These are phyloP conservation scores for Glutinoglossum americanum DNA, from an alignment of 495 filamentous ascomycete genomes.

Conservation along the genomic window DNA sequence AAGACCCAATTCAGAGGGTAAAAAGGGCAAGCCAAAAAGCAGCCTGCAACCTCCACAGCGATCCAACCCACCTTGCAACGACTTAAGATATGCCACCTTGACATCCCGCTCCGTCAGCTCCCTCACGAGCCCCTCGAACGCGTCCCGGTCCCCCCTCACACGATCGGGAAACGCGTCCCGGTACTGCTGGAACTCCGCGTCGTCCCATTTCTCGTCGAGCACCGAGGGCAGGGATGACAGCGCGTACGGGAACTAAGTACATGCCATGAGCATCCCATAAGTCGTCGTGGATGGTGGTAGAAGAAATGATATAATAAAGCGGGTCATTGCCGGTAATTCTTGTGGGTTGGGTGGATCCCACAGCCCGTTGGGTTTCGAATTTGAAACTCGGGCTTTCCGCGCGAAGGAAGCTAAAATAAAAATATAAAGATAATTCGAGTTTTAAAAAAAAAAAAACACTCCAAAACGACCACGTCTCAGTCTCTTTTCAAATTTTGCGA, in stretches of 20 bases:
- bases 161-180: conserved; percentile 40
- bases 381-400: neutral
- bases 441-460: neutral
- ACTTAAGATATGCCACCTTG: conserved; percentile 47
- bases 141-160: conserved; percentile 24
- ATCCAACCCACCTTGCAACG: conserved; percentile 28
- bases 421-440: neutral
- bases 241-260: conserved; percentile 45
- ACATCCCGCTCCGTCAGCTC: conserved; percentile 43
- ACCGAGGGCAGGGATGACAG: conserved; percentile 33
- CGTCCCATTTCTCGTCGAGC: conserved; percentile 36
- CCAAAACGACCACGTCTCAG: neutral
- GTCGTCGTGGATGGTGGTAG: no score
- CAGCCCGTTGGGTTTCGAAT: neutral
- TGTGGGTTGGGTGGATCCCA: no score
- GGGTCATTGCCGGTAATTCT: no score
- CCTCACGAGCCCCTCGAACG: conserved; percentile 33
- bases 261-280: no score
- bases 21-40: neutral
- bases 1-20: no score
- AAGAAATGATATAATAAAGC: no score
- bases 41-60: neutral
- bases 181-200: conserved; percentile 31
- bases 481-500: neutral
- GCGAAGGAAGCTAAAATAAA: neutral